Base-by-base conservation (phyloP, 2,329 filamentous ascomycete species). In the Zymoseptoria passerinii region DNA sequence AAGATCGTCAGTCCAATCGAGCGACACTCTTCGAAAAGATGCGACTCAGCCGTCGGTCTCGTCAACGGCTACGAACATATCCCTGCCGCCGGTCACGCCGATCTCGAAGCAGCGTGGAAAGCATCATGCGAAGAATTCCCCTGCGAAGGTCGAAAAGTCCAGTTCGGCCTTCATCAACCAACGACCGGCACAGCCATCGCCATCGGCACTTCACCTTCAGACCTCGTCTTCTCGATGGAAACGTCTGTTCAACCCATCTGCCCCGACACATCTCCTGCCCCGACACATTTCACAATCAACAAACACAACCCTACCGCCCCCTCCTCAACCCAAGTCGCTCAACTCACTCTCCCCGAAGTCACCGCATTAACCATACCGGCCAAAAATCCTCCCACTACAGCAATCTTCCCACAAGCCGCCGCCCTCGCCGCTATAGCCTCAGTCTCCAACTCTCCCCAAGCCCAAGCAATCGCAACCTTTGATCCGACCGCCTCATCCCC, bases 401-500 rank as follows among this genome's bases (percentile, higher is more conserved):
- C 72, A 51, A 75, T 80, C 58, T 78, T 77, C 58, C 77, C 78
- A 5, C 78, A 78, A 40, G 68, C 75, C 23, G 77, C 78, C 16
- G 76, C 76, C 40, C 71, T 79, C 0, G 70, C 73, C 58, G 77
- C 77, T 9, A 72, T 79, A 8, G 75, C 78, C 62, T 70, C 72
- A 28, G 74, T 76, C 16, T 73, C 76, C n/a, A 75, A 74, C 54
- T 77, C 75, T 8, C 75, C 76, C 2, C 71, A 72, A 19, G 77
- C 75, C 50, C 71, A 71, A 4, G 70, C 71, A 18, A 75, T 91
- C 5, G 86, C 88, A 1, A 77, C 86, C 0, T 79, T 89, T 13
- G 88, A 89, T 73, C 88, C 88, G 1, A 74, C 77, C 1, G 82
- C 84, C 0, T 85, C 85, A 10, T 82, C 85, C 0, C 82, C 81